Conservation (phyloP, 1,284 basidiomycete species). For the Amylostereum areolatum region DNA sequence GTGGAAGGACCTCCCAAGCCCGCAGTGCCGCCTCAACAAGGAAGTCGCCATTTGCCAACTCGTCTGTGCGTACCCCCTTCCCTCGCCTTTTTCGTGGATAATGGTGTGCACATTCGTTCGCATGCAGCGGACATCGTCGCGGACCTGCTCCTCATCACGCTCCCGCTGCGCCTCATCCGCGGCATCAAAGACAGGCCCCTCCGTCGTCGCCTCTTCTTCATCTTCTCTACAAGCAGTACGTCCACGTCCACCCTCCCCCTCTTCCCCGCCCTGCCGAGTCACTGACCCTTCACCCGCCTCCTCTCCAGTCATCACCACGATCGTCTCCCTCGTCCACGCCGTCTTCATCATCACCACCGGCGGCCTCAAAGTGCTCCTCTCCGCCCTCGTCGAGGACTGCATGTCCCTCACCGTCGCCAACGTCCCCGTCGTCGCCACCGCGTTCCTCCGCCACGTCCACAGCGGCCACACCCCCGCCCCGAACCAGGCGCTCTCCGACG, state of each 20-base stretch:
- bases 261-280: background rate
- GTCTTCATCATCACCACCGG: slow-evolving; percentile 27
- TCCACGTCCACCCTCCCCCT: background rate
- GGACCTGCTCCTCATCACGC: slow-evolving; percentile 29
- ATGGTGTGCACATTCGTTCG: background rate
- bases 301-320: slow-evolving; percentile 24
- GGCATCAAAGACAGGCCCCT: slow-evolving; percentile 26
- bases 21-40: slow-evolving; percentile 30
- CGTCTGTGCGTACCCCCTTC: slow-evolving; percentile 24
- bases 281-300: background rate
- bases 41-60: slow-evolving; percentile 34
- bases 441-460: slow-evolving; percentile 17
- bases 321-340: slow-evolving; percentile 36
- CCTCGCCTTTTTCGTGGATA: background rate
- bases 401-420: slow-evolving; percentile 35
- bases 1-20: slow-evolving; percentile 29
- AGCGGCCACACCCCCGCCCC: too few species aligned
- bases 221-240: slow-evolving; percentile 34
- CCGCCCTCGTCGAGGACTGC: slow-evolving; percentile 34
- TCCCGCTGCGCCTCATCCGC: slow-evolving; percentile 29
- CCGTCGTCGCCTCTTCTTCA: slow-evolving; percentile 29
- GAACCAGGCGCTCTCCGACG: slow-evolving; percentile 3
- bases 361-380: slow-evolving; percentile 28
- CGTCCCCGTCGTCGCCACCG: slow-evolving; percentile 31
- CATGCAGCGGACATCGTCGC: slow-evolving; percentile 30